Evolutionary conservation across 148 eudicot genomes (phyloP).

Genomic region (Pouteria glomerata): DNA sequence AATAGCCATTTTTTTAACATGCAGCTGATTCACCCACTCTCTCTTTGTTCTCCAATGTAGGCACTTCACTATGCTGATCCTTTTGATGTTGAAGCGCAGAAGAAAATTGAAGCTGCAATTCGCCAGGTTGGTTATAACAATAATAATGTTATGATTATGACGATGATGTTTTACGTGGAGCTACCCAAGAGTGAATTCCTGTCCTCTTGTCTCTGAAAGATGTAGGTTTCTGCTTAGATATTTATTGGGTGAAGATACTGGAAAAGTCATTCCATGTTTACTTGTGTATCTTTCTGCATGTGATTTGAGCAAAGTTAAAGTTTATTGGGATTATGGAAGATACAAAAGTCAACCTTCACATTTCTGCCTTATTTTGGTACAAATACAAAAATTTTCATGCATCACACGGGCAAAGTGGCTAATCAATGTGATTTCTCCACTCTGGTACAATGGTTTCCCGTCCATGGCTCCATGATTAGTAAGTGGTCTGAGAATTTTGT

Average conservation of each 20-base stretch:
- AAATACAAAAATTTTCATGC: background rate
- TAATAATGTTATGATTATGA: no score
- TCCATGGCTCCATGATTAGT: background rate
- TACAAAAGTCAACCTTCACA: background rate
- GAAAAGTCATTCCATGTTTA: background rate
- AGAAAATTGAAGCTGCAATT: conserved; percentile 94
- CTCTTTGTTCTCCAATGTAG: conserved; percentile 35
- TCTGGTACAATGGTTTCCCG: background rate
- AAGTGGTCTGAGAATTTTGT: background rate
- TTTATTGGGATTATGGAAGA: background rate
- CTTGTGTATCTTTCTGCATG: background rate
- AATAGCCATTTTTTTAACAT: background rate
- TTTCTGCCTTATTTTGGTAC: background rate
- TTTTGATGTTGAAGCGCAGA: conserved; percentile 97
- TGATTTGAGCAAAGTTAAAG: background rate
- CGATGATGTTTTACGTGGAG: no score
- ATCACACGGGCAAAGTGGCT: background rate
- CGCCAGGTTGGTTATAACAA: conserved; percentile 74
- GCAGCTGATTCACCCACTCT: background rate
- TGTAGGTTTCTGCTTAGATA: background rate
- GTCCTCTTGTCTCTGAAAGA: background rate
- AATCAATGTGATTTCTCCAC: background rate
- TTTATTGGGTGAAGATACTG: background rate
- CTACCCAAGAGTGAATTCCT: no score
- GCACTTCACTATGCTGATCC: conserved; percentile 91